Evolutionary conservation across 345 rosid genomes (phyloP).

Genomic region (Arabidopsis suecica): DNA sequence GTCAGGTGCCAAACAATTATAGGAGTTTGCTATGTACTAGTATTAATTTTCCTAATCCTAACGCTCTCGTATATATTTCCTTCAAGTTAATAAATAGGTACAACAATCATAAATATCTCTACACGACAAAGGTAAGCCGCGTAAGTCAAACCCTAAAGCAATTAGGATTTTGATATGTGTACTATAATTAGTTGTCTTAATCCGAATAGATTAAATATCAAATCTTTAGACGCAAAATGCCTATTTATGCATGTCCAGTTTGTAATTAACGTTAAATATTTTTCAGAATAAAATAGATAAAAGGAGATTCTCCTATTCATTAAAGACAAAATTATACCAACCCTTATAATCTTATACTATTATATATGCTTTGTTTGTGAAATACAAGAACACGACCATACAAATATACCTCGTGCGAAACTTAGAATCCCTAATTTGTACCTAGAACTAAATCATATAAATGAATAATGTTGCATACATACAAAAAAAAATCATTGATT

Average conservation of each 20-base stretch:
- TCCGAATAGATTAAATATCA: constrained; percentile 16
- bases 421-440: background rate
- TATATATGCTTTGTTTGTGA: constrained; percentile 18
- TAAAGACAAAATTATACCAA: constrained; percentile 32
- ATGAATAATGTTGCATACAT: background rate
- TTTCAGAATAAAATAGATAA: constrained; percentile 27
- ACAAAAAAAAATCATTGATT: background rate
- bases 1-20: background rate
- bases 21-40: background rate
- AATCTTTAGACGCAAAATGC: constrained; percentile 21
- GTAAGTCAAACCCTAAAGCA: constrained; percentile 20
- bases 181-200: constrained; percentile 31
- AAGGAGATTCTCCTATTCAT: constrained; percentile 34
- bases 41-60: background rate
- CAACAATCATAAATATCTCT: constrained; percentile 22
- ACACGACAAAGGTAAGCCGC: background rate
- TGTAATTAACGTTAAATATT: background rate
- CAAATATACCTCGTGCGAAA: background rate
- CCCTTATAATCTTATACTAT: background rate
- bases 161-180: constrained; percentile 33
- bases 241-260: constrained; percentile 36
- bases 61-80: background rate
- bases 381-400: constrained; percentile 19
- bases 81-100: constrained; percentile 17
- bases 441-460: background rate